Evolutionary conservation across 106 monocot species (phyloP).

Genomic region (Alisma plantagoaquatica): DNA sequence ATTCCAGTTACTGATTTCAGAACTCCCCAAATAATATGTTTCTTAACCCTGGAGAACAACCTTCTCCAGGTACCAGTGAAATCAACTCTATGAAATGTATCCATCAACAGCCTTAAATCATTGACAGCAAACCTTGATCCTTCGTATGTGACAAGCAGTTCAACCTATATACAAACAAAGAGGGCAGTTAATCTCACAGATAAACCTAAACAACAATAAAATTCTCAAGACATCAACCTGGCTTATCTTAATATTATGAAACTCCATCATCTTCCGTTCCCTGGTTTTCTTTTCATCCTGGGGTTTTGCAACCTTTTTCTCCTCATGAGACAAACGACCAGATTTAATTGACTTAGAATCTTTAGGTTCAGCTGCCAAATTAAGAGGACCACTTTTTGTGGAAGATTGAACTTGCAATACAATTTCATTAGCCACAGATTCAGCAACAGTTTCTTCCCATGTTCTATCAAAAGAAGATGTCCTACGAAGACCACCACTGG

Average conservation of each 20-base stretch:
- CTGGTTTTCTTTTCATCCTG: constrained; percentile 76
- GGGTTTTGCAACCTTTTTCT: constrained; percentile 63
- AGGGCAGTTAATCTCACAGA: neutral
- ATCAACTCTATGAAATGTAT: constrained; percentile 89
- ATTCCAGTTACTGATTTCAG: constrained; percentile 96
- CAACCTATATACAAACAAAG: constrained; percentile 41
- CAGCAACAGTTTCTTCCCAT: constrained; percentile 68
- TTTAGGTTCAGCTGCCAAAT: constrained; percentile 35
- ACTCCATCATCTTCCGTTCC: constrained; percentile 80
- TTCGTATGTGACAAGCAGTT: constrained; percentile 90
- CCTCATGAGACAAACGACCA: constrained; percentile 54
- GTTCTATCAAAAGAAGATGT: constrained; percentile 74
- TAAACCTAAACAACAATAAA: neutral
- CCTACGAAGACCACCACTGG: constrained; percentile 56
- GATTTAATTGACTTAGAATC: constrained; percentile 40
- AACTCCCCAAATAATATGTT: constrained; percentile 97
- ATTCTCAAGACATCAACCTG: constrained; percentile 41
- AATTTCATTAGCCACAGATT: constrained; percentile 63
- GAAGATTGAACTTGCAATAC: constrained; percentile 41
- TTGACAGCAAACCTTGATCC: constrained; percentile 85
- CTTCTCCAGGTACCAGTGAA: constrained; percentile 91
- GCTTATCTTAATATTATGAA: constrained; percentile 93
- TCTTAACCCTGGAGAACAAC: constrained; percentile 89
- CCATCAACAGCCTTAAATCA: constrained; percentile 88
- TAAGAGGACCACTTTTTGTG: constrained; percentile 39